A percentile compares a stretch with the other conserved stretches of the same genome.
These are phyloP conservation scores for Salix purpurea DNA, from an alignment of 345 rosid genomes.

Conservation along the genomic window DNA sequence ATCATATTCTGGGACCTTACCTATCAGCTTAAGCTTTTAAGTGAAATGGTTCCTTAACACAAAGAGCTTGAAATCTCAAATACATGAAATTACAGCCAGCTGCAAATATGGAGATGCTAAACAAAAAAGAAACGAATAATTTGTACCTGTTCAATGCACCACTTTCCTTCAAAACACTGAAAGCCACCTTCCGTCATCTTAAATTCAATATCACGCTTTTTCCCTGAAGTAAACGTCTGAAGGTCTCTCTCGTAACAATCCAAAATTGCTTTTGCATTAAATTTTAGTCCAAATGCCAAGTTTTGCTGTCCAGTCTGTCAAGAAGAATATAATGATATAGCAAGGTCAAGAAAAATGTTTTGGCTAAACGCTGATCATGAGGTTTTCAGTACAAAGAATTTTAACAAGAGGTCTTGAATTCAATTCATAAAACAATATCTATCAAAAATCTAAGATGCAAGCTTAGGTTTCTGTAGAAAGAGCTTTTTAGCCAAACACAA, in stretches of 20 bases:
- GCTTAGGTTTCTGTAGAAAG: neutral
- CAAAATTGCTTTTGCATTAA: conserved; percentile 76
- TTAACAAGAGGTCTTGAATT: neutral
- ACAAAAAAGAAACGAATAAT: neutral
- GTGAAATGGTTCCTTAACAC: too few relatives aligned
- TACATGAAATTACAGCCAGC: neutral
- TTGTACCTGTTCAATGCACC: conserved; percentile 85
- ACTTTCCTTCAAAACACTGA: conserved; percentile 77
- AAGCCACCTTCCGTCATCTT: conserved; percentile 95
- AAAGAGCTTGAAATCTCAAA: neutral
- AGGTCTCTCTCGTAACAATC: conserved; percentile 89
- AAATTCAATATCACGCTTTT: conserved; percentile 77
- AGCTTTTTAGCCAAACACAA: neutral
- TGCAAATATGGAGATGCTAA: neutral
- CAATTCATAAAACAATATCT: neutral
- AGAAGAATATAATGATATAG: conserved; percentile 6
- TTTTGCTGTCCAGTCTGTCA: conserved; percentile 77
- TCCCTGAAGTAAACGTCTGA: conserved; percentile 47
- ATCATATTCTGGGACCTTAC: too few relatives aligned
- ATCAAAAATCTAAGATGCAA: neutral
- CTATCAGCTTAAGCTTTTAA: too few relatives aligned
- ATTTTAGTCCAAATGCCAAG: conserved; percentile 70
- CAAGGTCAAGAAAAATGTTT: neutral
- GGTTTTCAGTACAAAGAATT: neutral
- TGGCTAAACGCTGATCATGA: neutral